Conservation (phyloP, 2,329 filamentous ascomycete genomes). For the Magnaporthiopsis rhizophila region DNA sequence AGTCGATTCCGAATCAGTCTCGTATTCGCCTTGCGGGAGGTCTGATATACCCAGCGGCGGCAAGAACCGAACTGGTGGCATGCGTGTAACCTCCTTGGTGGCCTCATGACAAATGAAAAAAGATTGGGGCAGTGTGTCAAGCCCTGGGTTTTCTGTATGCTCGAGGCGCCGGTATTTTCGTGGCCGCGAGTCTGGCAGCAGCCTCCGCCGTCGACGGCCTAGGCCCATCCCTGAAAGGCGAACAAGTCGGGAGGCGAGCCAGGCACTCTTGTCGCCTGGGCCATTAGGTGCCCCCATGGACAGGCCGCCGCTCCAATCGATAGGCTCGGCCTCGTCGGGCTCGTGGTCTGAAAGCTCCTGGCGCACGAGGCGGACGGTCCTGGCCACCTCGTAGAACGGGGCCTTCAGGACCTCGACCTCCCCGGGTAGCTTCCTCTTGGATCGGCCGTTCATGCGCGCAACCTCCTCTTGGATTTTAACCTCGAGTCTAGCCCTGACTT, state of each 20-base stretch:
- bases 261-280: neutral
- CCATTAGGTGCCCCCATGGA: neutral
- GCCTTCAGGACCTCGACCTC: slow-evolving; percentile 42
- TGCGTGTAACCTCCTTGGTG: neutral
- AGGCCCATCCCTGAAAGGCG: neutral
- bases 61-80: neutral
- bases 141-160: slow-evolving; percentile 11
- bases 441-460: slow-evolving; percentile 16
- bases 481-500: neutral
- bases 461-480: slow-evolving; percentile 1
- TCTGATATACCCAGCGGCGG: neutral
- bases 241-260: neutral
- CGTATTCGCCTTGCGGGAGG: neutral
- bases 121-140: slow-evolving; percentile 12
- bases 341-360: slow-evolving; percentile 2
- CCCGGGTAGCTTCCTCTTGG: slow-evolving; percentile 26
- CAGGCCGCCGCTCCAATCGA: neutral
- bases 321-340: neutral
- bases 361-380: slow-evolving; percentile 1
- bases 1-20: neutral
- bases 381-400: slow-evolving; percentile 35
- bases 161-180: neutral
- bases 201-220: neutral
- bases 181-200: neutral
- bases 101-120: slow-evolving; percentile 9